Evolutionary conservation across 2,329 filamentous ascomycete species (phyloP), one percentile per base, ranked within the genome.

Genomic region (Allantophomopsis lycopodina): DNA sequence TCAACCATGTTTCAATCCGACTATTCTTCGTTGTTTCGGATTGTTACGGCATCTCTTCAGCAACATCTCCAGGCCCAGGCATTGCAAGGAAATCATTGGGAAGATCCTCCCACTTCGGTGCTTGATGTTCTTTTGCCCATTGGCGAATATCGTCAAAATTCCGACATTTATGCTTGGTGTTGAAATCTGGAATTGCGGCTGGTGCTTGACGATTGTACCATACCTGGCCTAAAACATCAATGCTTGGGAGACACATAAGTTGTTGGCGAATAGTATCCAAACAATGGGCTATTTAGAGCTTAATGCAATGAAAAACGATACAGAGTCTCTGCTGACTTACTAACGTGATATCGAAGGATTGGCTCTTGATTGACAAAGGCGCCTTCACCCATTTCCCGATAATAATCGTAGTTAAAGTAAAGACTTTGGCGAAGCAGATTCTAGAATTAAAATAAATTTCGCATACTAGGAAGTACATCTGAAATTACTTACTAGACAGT

Each of bases 201-300:
- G 62, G 60, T 6, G 55, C 53, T 5, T 54, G 44, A n/a, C 47
- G 49, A 30, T 70, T 60, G 47, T 65, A 65, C 70, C 70, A 75
- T 8, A 73, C 56, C 43, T 73, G 69, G 2, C 68, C 69, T 1
- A 73, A 55, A 1, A 75, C 59, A 2, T 67, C 69, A 7, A 67
- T 59, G 41, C 73, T 68, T 1, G 65, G 56, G 2, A 59, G 65
- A 48, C 69, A 75, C 67, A 73, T 74, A 10, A 75, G 54, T 39
- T 73, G 65, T 48, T 74, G 68, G 13, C 68, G 61, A 37, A 74
- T 42, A 12, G 69, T 68, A 42, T 75, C 70, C 6, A 74, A 53
- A 42, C 70, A 75, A 43, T 75, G 69, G 3, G 67, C 65, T 67
- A 15, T 38, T 21, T 6, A 13, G 31, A 7, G 2, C 3, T 13